Evolutionary conservation across 192 early-diverging fungal species (phyloP).

Genomic region (Tieghemiomyces parasiticus): DNA sequence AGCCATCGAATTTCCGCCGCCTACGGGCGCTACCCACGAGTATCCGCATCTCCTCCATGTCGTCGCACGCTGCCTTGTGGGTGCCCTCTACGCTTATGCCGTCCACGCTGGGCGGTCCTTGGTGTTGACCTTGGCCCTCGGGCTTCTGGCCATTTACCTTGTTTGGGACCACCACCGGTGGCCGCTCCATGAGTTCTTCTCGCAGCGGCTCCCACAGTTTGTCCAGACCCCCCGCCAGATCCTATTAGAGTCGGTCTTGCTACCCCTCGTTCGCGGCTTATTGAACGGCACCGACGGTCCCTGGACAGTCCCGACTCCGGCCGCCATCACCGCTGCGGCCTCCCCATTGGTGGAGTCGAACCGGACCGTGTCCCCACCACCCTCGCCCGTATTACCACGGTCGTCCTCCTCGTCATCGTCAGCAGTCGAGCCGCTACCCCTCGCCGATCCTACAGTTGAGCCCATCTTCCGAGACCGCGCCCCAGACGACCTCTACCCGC

Average conservation of each 20-base stretch:
- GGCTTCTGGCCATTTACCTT: background rate
- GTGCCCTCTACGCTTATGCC: background rate
- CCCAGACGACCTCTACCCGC: conserved; percentile 18
- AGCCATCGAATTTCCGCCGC: no score
- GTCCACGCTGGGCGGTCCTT: background rate
- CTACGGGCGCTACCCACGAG: no score
- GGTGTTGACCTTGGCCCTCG: background rate
- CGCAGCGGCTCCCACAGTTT: background rate
- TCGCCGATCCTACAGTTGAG: no score
- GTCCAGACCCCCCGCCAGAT: conserved; percentile 15
- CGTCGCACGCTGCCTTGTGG: background rate
- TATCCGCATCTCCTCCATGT: no score
- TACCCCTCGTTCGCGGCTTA: conserved; percentile 14
- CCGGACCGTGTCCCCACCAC: no score
- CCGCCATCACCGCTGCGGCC: no score
- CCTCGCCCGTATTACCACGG: no score
- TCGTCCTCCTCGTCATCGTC: no score
- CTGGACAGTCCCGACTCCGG: no score
- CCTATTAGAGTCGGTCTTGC: conserved; percentile 17
- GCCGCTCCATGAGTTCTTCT: conserved; percentile 27
- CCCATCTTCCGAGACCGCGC: no score
- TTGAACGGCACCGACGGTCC: conserved; percentile 13
- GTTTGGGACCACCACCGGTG: background rate
- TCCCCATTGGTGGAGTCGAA: no score
- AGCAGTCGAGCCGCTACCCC: no score